Evolutionary conservation across 2,329 filamentous ascomycete species (phyloP), one percentile per base, ranked within the genome.

Genomic region (Aspergillus pseudotamarii): DNA sequence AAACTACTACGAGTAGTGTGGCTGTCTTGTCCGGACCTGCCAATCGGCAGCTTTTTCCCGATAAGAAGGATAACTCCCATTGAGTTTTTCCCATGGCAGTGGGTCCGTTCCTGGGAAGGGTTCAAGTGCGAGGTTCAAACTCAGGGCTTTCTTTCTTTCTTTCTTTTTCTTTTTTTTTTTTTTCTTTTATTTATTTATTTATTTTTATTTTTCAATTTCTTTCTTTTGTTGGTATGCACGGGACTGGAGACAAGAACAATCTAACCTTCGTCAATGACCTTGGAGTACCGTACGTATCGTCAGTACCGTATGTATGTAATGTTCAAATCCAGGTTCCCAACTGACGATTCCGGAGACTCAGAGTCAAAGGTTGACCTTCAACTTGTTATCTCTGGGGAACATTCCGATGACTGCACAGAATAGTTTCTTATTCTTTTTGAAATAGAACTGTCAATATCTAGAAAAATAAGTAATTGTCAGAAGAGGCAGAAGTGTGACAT

Each of bases 21-120:
- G 21, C 12, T 48, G 6, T 48, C 23, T 26, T 16, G 45, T 26
- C 11, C 12, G 21, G 21, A 48, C 21, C 45, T 28, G 46, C 48
- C 48, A 51, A 51, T 51, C 48, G 48, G 48, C 48, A 32, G 48
- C 12, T 51, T 51, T 51, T 51, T 51, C 48, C 48, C 28, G 48
- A 51, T 51, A 51, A 51, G 46, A 50, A 34, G 8, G 11, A 26
- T n/a, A 36, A 28, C 14, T 9, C 28, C 48, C 48, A 51, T 51
- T 51, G 48, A 51, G 26, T 48, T 48, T 48, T 48, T 41, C 11
- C n/a, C 10, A 46, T 46, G 43, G 43, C 11, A 5, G 46, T 50
- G 46, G 45, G 46, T 50, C 46, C 23, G 5, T 48, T 46, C 21
- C 21, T 10, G 43, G 16, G 26, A 28, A 50, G 46, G 46, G 46